Base-by-base conservation (phyloP, 192 early-diverging fungal genomes). In the Neocallimastix lanati region DNA sequence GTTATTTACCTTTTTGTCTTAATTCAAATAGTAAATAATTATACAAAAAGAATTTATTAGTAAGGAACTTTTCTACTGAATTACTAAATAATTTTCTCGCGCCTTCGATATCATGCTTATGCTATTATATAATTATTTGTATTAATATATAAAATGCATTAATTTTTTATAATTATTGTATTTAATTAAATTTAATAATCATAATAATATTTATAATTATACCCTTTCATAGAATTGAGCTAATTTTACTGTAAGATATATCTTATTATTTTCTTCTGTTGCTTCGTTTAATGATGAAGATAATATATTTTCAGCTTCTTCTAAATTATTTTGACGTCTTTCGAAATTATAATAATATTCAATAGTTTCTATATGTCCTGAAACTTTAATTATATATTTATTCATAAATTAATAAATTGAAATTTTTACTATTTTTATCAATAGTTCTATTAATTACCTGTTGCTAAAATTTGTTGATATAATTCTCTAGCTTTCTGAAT, bases 261-360 rank as follows among this genome's bases (percentile, higher is more conserved):
- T n/a, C n/a, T 67, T 67, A 9, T 4, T 67, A 67, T 67, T 67
- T 5, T 67, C 50, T 25, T 67, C 50, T n/a, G 50, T 67, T 67
- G 50, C 50, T 67, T 18, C 16, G 7, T 67, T 67, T 67, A 67
- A n/a, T 27, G 50, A 67, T 67, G 50, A 67, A 67, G 18, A 83
- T n/a, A 90, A 82, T 12, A 86, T 77, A 25, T 84, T 83, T 27
- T 84, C 76, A 27, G 85, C 85, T 37, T 83, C 85, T 14, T 83
- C 76, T n/a, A 83, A 12, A 7, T 85, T 83, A 21, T 84, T 82
- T 28, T 87, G 87, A 29, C 92, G 84, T 28, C 90, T 83, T 78
- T 92, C 89, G 82, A 93, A 93, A 81, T 92, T 86, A 13, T 87
- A 86, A 81, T 84, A 90, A 33, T 89, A 88, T 35, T 86, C 83